Evolutionary conservation across 495 filamentous ascomycete genomes (phyloP).

Genomic region (Penicillium coprophilum): DNA sequence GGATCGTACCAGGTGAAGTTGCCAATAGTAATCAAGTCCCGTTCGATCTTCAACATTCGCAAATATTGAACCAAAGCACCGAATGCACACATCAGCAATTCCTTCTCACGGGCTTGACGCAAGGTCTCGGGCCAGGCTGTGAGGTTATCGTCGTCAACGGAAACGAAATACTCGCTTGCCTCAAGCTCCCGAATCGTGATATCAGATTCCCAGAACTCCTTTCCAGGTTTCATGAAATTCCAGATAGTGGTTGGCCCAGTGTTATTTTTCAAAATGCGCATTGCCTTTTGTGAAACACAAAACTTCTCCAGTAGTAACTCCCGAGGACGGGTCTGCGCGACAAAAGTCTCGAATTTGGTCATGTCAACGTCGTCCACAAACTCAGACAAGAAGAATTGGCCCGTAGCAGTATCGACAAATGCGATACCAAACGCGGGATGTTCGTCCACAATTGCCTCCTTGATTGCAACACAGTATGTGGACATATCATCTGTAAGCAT

Average conservation of each 20-base stretch:
- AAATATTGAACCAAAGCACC: conserved; percentile 89
- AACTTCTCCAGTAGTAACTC: conserved; percentile 92
- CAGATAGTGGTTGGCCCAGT: conserved; percentile 90
- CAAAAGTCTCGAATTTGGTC: conserved; percentile 97
- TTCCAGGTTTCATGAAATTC: conserved; percentile 85
- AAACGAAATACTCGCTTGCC: conserved; percentile 75
- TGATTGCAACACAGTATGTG: conserved; percentile 94
- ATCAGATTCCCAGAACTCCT: conserved; percentile 91
- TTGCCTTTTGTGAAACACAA: conserved; percentile 73
- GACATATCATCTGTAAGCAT: conserved; percentile 99
- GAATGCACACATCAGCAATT: conserved; percentile 87
- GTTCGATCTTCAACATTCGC: conserved; percentile 82
- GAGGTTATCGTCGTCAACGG: conserved; percentile 56
- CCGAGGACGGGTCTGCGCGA: conserved; percentile 87
- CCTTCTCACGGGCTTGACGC: conserved; percentile 69
- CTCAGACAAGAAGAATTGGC: conserved; percentile 88
- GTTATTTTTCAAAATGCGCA: conserved; percentile 97
- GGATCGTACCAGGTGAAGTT: conserved; percentile 93
- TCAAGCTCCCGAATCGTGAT: conserved; percentile 79
- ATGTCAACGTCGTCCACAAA: conserved; percentile 91
- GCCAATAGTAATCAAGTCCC: conserved; percentile 80
- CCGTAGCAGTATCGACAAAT: conserved; percentile 95
- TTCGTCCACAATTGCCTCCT: conserved; percentile 75
- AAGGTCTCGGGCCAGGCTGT: conserved; percentile 82
- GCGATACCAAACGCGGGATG: conserved; percentile 85